A percentile compares a stretch with the other conserved stretches of the same genome.
These are phyloP conservation scores for Alliaria petiolata DNA, from an alignment of 345 rosid species.

Conservation along the genomic window DNA sequence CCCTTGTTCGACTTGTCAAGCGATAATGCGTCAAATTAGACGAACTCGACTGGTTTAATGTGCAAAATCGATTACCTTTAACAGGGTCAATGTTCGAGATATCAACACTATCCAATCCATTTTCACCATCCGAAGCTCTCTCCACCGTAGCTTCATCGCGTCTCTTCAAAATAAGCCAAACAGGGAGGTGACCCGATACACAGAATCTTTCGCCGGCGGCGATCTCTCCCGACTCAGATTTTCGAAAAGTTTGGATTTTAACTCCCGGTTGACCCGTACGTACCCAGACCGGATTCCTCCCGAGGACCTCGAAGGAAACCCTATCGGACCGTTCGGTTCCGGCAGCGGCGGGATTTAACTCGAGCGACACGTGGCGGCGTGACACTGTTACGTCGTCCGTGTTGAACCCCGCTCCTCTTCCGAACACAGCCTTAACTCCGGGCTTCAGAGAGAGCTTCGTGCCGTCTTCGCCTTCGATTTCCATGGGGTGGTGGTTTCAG, in stretches of 20 bases:
- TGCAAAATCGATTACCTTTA: conserved; percentile 42
- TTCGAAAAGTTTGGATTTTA: conserved; percentile 41
- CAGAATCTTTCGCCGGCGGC: conserved; percentile 56
- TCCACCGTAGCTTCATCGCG: conserved; percentile 27
- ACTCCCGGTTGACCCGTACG: conserved; percentile 25
- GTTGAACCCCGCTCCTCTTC: conserved; percentile 57
- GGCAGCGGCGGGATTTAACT: conserved; percentile 15
- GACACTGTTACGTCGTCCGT: conserved; percentile 55
- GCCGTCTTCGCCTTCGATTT: conserved; percentile 68
- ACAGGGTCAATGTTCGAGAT: conserved; percentile 48
- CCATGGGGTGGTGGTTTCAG: conserved; percentile 44
- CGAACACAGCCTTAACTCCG: conserved; percentile 36
- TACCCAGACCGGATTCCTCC: conserved; percentile 74
- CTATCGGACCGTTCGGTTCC: conserved; percentile 30
- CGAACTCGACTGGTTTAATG: background rate
- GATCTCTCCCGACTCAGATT: conserved; percentile 46
- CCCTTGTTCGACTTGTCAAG: background rate
- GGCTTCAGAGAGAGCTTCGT: conserved; percentile 34
- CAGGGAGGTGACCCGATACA: conserved; percentile 44
- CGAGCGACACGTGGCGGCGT: conserved; percentile 54
- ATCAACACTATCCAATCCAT: conserved; percentile 39
- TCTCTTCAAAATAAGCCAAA: conserved; percentile 53
- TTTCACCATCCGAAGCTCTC: conserved; percentile 27
- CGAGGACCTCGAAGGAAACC: conserved; percentile 57
- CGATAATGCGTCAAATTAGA: background rate